Percentiles rank a stretch among this genome's conserved stretches.
phyloP scores from a whole-genome alignment of 108 stramenopile genomes.

The Conticribra weissflogii region DNA sequence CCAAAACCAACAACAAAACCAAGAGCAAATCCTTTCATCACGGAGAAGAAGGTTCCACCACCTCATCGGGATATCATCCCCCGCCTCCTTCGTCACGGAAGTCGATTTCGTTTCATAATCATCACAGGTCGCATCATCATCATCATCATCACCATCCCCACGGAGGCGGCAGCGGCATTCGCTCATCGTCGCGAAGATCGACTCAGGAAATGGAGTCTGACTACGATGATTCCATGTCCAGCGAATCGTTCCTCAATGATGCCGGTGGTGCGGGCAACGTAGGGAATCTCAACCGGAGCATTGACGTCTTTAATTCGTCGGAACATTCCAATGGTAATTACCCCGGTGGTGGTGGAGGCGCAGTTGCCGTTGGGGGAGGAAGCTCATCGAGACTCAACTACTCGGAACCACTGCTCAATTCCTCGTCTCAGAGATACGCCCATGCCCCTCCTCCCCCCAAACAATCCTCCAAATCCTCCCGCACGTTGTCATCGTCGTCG shows the following conservation, averaged over 20 bases:
- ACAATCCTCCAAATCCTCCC: not conserved
- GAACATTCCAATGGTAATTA: not conserved
- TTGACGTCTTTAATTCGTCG: constrained; percentile 18
- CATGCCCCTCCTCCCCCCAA: not conserved
- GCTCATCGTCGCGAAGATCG: no score
- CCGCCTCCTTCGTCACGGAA: not conserved
- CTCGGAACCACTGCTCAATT: constrained; percentile 8
- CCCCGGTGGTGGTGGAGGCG: not conserved
- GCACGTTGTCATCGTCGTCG: not conserved
- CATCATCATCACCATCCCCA: no score
- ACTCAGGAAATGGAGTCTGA: no score
- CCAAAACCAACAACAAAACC: not conserved
- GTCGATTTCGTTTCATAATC: no score
- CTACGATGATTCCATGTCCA: not conserved
- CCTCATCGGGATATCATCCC: not conserved
- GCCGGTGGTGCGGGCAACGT: not conserved
- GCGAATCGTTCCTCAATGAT: not conserved
- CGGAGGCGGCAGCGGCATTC: no score
- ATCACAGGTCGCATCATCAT: no score
- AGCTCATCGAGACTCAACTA: constrained; percentile 1
- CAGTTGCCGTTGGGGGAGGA: no score
- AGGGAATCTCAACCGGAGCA: constrained; percentile 9
- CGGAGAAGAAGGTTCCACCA: not conserved
- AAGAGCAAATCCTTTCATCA: constrained; percentile 19
- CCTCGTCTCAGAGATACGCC: no score